These are phyloP conservation scores for Brettanomyces custersianus DNA, from an alignment of 805 yeast species.

Conservation along the genomic window DNA sequence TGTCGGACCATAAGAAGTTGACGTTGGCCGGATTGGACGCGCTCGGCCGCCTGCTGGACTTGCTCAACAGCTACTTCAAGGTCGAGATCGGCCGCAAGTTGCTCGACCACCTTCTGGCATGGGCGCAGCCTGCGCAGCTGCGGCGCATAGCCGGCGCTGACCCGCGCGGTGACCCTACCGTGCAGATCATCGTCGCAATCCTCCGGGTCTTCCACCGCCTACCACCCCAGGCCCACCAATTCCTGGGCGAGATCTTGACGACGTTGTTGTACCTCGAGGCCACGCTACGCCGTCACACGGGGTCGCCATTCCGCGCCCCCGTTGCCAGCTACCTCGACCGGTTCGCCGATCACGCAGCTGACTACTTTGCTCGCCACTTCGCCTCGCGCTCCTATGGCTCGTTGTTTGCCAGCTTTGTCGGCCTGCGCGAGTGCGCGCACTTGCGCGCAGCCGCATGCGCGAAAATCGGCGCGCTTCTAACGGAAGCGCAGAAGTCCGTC, in stretches of 20 bases:
- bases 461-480: too few species aligned
- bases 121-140: constrained; percentile 81
- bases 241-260: constrained; percentile 76
- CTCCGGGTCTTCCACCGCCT: constrained; percentile 83
- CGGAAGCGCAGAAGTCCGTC: too few species aligned
- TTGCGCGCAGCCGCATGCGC: too few species aligned
- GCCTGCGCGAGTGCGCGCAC: constrained; percentile 42
- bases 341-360: constrained; percentile 66
- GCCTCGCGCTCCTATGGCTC: constrained; percentile 56
- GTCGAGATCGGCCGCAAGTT: constrained; percentile 94
- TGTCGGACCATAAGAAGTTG: constrained; percentile 86
- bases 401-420: constrained; percentile 58
- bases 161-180: constrained; percentile 69
- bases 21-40: constrained; percentile 90
- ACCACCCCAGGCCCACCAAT: constrained; percentile 88
- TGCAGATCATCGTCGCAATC: constrained; percentile 82
- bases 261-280: constrained; percentile 74
- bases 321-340: constrained; percentile 79
- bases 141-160: constrained; percentile 68
- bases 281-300: constrained; percentile 72
- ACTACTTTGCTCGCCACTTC: constrained; percentile 60
- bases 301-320: constrained; percentile 88
- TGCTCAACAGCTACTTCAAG: constrained; percentile 85
- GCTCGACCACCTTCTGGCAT: constrained; percentile 87
- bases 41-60: constrained; percentile 73